Conservation (phyloP, 257 asterid genomes). For the Jacaranda mimosifolia region DNA sequence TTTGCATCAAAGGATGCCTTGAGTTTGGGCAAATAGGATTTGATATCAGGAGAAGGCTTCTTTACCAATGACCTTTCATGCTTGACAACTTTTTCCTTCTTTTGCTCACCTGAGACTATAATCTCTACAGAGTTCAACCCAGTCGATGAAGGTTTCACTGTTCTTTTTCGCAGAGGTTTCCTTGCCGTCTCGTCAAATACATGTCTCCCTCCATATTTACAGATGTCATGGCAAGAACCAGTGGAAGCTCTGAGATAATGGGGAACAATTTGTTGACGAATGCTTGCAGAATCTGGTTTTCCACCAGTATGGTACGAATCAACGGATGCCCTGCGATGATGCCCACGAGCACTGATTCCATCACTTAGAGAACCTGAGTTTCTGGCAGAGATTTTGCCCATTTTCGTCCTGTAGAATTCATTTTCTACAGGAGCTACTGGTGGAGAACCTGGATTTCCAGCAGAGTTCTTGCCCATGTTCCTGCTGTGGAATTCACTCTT, state of each 20-base stretch:
- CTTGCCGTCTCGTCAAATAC: conserved; percentile 45
- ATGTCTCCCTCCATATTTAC: conserved; percentile 74
- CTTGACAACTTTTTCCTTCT: conserved; percentile 32
- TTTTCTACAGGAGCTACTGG: too few relatives aligned
- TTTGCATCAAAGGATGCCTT: conserved; percentile 25
- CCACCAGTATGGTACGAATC: conserved; percentile 40
- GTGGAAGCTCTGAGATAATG: conserved; percentile 78
- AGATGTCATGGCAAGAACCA: conserved; percentile 93
- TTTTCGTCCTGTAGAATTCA: too few relatives aligned
- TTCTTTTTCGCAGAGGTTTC: conserved; percentile 45
- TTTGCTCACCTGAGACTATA: conserved; percentile 40
- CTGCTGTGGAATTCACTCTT: conserved; percentile 34
- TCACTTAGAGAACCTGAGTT: neutral
- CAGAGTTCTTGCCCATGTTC: conserved; percentile 35
- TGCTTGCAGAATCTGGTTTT: conserved; percentile 35
- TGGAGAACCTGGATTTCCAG: conserved; percentile 35
- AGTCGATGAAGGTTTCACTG: conserved; percentile 34
- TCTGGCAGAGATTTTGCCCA: too few relatives aligned
- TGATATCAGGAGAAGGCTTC: conserved; percentile 31
- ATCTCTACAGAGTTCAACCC: conserved; percentile 38
- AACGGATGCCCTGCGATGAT: conserved; percentile 40
- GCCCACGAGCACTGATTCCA: conserved; percentile 32
- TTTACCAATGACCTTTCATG: conserved; percentile 7
- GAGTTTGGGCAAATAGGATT: conserved; percentile 35
- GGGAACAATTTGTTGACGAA: conserved; percentile 48